Base-by-base conservation (phyloP, 1,139 yeast genomes). In the Kodamaea anthophila region DNA sequence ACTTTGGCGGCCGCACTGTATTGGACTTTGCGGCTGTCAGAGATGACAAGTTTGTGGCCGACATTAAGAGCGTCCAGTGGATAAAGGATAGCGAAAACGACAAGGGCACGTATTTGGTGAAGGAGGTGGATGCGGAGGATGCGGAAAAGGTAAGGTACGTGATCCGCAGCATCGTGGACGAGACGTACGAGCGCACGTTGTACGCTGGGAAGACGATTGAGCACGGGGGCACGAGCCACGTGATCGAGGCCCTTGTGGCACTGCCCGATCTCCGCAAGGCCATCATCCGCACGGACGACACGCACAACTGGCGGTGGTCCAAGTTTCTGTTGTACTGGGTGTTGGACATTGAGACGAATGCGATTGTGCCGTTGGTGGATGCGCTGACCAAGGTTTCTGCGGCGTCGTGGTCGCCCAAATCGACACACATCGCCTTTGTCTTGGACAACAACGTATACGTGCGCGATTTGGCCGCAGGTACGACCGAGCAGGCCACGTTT, bases 221-320 rank as follows among this genome's bases (percentile, higher is more conserved):
- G 2, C 61, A 54, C 37, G 54, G 64, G 1, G 67, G 58, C 1
- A 33, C 36, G 2, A 51, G 49, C n/a, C 73, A 70, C 42, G 57
- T 55, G 2, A 70, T 82, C 16, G 77, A 72, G 28, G 55, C 56
- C 15, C 60, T 80, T 26, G 60, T 60, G 4, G 80, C 86, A 2
- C 77, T 86, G 14, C 85, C 87, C 16, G 72, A 81, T 52, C 62
- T 81, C 46, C 51, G 59, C 22, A 60, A 55, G 39, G 81, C 83
- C 0, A 44, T 81, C 20, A 53, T 82, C 22, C 67, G 53, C 26
- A 68, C 85, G 0, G 69, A 84, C 43, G 47, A 62, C 9, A 58
- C 65, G 18, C 60, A 65, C 29, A 70, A 74, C 43, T 51, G 71
- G 70, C 50, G 73, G 36, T 66, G 63, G 32, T 65, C 63, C 50